Evolutionary conservation across 2,329 filamentous ascomycete species (phyloP).

Genomic region (Cercospora janseana): DNA sequence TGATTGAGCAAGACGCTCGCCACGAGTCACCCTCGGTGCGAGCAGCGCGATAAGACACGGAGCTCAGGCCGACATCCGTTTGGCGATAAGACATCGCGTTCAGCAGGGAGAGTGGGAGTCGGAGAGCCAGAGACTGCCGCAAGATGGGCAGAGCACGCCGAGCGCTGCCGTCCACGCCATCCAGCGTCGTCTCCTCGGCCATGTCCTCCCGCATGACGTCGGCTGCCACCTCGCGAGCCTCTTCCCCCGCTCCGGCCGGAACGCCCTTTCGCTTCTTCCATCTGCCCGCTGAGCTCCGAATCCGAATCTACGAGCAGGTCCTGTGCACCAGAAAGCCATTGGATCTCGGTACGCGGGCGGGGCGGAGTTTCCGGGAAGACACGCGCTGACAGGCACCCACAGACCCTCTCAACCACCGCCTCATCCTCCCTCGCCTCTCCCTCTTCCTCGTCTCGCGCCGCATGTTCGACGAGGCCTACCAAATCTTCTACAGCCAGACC

Average conservation of each 20-base stretch:
- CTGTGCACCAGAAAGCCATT: slow-evolving; percentile 59
- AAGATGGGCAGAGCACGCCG: slow-evolving; percentile 29
- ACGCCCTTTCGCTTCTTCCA: slow-evolving; percentile 63
- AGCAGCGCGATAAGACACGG: too few relatives aligned
- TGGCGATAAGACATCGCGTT: background rate
- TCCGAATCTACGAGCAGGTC: slow-evolving; percentile 65
- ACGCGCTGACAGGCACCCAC: slow-evolving; percentile 1
- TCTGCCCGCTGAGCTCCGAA: slow-evolving; percentile 67
- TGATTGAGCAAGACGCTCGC: too few relatives aligned
- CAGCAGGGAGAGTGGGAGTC: background rate
- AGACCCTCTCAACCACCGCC: slow-evolving; percentile 63
- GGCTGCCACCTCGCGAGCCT: slow-evolving; percentile 27
- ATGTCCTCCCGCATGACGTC: slow-evolving; percentile 28
- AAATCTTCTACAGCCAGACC: slow-evolving; percentile 64
- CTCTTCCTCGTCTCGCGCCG: slow-evolving; percentile 61
- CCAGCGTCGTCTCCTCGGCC: slow-evolving; percentile 28
- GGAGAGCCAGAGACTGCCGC: too few relatives aligned
- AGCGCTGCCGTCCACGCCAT: slow-evolving; percentile 19
- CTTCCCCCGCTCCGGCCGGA: slow-evolving; percentile 26
- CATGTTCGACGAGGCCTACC: slow-evolving; percentile 62
- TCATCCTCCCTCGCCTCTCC: slow-evolving; percentile 56
- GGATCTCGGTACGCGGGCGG: slow-evolving; percentile 51
- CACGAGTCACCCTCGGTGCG: too few relatives aligned
- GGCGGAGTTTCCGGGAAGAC: background rate
- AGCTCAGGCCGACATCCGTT: too few relatives aligned